Conservation (phyloP, 2,329 filamentous ascomycete genomes). For the Exophiala lecanii-corni region DNA sequence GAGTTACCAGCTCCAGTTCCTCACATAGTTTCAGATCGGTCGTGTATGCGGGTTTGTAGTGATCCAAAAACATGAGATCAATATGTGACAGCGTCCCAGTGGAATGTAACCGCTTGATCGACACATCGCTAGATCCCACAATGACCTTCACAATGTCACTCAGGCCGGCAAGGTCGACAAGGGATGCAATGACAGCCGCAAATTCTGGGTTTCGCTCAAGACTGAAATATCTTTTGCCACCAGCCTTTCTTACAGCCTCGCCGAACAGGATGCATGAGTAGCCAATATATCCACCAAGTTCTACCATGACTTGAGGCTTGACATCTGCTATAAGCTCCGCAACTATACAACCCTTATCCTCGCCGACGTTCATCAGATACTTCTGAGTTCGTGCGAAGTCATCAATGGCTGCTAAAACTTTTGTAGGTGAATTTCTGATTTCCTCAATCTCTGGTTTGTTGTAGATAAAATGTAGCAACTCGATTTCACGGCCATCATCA, state of each 20-base stretch:
- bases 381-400: constrained; percentile 61
- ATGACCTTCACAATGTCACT: constrained; percentile 64
- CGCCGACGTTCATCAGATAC: constrained; percentile 76
- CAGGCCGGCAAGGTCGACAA: constrained; percentile 73
- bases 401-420: constrained; percentile 66
- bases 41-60: constrained; percentile 72
- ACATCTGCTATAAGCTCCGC: constrained; percentile 61
- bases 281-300: constrained; percentile 75
- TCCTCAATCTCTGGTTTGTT: constrained; percentile 56
- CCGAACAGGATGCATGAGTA: constrained; percentile 77
- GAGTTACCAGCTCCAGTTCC: constrained; percentile 59
- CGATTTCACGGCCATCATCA: constrained; percentile 69
- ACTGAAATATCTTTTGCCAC: constrained; percentile 64
- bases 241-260: constrained; percentile 57
- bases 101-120: constrained; percentile 56
- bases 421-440: constrained; percentile 59
- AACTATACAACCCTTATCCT: constrained; percentile 68
- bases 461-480: constrained; percentile 67
- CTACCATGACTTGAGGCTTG: constrained; percentile 67
- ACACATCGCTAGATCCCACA: constrained; percentile 64
- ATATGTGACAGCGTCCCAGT: constrained; percentile 54
- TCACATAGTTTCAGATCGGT: constrained; percentile 74
- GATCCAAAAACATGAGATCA: constrained; percentile 74
- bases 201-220: constrained; percentile 72
- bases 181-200: constrained; percentile 61